Percentiles rank a stretch among this genome's conserved stretches.
Conservation (phyloP, 2,329 filamentous ascomycete genomes). For the Saccharata proteae region DNA sequence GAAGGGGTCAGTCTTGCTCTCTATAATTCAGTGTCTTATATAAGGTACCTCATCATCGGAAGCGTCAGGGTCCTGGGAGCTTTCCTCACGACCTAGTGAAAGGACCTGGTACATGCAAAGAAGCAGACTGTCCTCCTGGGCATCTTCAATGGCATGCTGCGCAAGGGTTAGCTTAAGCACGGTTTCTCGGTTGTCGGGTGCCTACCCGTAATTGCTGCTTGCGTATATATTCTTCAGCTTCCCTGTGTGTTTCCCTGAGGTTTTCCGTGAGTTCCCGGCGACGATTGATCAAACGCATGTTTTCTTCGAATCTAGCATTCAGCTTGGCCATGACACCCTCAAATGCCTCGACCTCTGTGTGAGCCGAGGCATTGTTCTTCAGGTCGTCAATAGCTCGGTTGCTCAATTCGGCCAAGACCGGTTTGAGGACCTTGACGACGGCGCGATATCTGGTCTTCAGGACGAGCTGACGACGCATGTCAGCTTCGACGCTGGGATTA, state of each 20-base stretch:
- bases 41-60: constrained; percentile 32
- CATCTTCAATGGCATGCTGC: too few species aligned
- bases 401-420: constrained; percentile 53
- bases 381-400: constrained; percentile 47
- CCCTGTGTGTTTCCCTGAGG: constrained; percentile 21
- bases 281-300: too few species aligned
- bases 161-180: too few species aligned
- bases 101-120: too few species aligned
- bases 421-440: constrained; percentile 51
- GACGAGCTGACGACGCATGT: constrained; percentile 47
- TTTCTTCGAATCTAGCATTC: constrained; percentile 30
- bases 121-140: too few species aligned
- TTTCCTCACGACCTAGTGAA: too few species aligned
- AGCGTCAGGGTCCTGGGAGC: too few species aligned
- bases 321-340: constrained; percentile 40
- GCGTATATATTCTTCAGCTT: too few species aligned
- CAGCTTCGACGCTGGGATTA: constrained; percentile 32
- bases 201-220: too few species aligned
- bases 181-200: too few species aligned
- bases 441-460: constrained; percentile 54
- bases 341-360: constrained; percentile 45
- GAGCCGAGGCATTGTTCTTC: constrained; percentile 39
- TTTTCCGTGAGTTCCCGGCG: constrained; percentile 27
- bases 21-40: too few species aligned
- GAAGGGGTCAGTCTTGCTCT: too few species aligned